These are phyloP conservation scores for Lachancea kluyveri DNA, from an alignment of 805 yeast genomes.

Conservation along the genomic window DNA sequence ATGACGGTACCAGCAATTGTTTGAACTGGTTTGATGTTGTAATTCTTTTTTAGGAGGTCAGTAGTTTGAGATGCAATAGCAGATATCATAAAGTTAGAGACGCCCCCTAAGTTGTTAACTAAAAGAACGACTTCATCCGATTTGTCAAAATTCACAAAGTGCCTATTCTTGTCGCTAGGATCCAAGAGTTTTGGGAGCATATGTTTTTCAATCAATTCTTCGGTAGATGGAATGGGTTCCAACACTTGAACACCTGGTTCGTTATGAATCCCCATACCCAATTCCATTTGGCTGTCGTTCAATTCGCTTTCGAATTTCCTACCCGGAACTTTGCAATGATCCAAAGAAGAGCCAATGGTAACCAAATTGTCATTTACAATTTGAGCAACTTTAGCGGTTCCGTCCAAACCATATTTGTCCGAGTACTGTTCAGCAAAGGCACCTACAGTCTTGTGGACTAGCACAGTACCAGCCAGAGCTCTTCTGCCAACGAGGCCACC, in stretches of 20 bases:
- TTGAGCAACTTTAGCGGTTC: slow-evolving; percentile 53
- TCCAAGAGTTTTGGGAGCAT: slow-evolving; percentile 60
- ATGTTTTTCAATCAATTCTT: slow-evolving; percentile 46
- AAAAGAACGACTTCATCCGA: slow-evolving; percentile 65
- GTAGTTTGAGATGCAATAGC: slow-evolving; percentile 62
- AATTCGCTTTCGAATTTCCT: slow-evolving; percentile 51
- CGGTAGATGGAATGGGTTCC: slow-evolving; percentile 60
- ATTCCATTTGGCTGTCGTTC: slow-evolving; percentile 62
- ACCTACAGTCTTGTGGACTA: slow-evolving; percentile 82
- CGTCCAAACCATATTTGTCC: slow-evolving; percentile 40
- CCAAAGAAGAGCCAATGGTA: slow-evolving; percentile 85
- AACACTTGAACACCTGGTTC: slow-evolving; percentile 73
- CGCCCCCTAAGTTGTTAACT: slow-evolving; percentile 85
- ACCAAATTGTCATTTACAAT: slow-evolving; percentile 60
- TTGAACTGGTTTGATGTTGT: slow-evolving; percentile 58
- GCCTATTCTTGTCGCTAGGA: slow-evolving; percentile 64
- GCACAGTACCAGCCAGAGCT: slow-evolving; percentile 86
- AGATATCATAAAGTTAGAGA: slow-evolving; percentile 71
- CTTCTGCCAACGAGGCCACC: slow-evolving; percentile 92
- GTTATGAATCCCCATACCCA: slow-evolving; percentile 95
- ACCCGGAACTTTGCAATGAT: slow-evolving; percentile 88
- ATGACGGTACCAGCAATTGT: slow-evolving; percentile 72
- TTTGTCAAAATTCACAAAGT: slow-evolving; percentile 62
- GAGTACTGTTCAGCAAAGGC: slow-evolving; percentile 48
- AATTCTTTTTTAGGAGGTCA: slow-evolving; percentile 44